Percentiles rank a stretch among this genome's conserved stretches.
Conservation (phyloP, 2,329 filamentous ascomycete genomes). For the Talaromyces marneffei region DNA sequence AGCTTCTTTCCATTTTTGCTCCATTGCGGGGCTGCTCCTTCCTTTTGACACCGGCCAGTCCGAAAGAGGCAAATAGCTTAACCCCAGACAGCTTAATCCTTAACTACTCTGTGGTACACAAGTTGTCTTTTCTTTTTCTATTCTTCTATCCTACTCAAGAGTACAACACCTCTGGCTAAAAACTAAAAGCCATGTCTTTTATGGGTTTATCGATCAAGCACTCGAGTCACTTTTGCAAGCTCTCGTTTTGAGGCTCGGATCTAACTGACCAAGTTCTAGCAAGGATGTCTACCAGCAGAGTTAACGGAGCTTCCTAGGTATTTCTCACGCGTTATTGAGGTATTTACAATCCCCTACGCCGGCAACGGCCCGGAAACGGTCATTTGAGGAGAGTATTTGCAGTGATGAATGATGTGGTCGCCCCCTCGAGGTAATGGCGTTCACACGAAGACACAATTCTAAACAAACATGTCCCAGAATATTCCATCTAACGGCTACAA, state of each 20-base stretch:
- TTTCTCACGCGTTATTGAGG: background rate
- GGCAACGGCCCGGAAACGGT: background rate
- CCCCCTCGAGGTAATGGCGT: background rate
- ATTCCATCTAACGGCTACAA: slow-evolving; percentile 15
- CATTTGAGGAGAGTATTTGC: background rate
- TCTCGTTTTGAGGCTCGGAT: background rate
- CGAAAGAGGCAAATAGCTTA: no score
- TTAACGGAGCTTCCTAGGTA: background rate
- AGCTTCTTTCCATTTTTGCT: background rate
- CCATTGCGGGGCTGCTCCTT: background rate
- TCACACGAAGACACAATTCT: background rate
- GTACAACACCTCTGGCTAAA: background rate
- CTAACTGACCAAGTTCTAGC: background rate
- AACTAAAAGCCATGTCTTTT: background rate
- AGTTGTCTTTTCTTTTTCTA: background rate
- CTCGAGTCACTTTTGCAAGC: background rate
- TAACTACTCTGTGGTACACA: no score
- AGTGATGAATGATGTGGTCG: background rate
- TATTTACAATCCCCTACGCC: background rate
- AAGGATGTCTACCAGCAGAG: background rate
- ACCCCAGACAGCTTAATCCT: no score
- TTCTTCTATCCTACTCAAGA: no score
- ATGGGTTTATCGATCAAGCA: background rate
- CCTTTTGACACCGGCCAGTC: background rate
- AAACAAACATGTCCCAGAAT: slow-evolving; percentile 13